Base-by-base conservation (phyloP, 2,329 filamentous ascomycete species). In the Aspergillus fischeri region DNA sequence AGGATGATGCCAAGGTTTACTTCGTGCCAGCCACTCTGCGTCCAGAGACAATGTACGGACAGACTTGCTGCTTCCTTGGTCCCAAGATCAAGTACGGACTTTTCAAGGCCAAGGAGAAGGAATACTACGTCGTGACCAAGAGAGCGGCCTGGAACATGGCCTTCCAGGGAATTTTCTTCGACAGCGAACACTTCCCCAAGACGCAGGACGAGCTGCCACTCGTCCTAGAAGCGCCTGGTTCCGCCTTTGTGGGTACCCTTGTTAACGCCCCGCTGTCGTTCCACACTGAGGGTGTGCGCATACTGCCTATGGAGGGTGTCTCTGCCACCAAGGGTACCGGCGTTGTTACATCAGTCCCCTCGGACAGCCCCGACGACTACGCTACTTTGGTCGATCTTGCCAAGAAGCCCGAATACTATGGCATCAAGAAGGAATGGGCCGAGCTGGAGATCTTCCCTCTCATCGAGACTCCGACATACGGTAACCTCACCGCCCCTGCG, bases 1-100 rank as follows among this genome's bases (percentile, higher is more conserved):
- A 93, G 5, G 82, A 86, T 38, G 86, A 84, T 62, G 88, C 90
- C 49, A 89, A 89, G 60, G 88, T 97, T 56, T 97, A 88, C 79
- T 89, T 97, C 68, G 86, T 97, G 11, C 90, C 94, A 11, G 94
- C 94, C 17, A 97, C 94, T 55, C 83, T 99, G 60, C 84, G 94
- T 60, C 91, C 94, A 2, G 94, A 99, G 81, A 99, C 94, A 38
- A 97, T 99, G 93, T 99, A 97, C 72, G 95, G 95, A 44, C 94
- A 97, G 76, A 95, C 87, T 3, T 95, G 91, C 78, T 96, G 92
- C 74, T 99, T 97, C 67, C 91, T 99, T 50, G 91, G 92, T 3
- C 93, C 94, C 9, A 90, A 89, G 70, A 89, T 97, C 69, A 85
- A 82, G 48, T 99, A 99, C 69, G 93, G 93, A 52, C 78, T 99